phyloP scores from a whole-genome alignment of 139 green algal species.

The Micromonas pusilla region DNA sequence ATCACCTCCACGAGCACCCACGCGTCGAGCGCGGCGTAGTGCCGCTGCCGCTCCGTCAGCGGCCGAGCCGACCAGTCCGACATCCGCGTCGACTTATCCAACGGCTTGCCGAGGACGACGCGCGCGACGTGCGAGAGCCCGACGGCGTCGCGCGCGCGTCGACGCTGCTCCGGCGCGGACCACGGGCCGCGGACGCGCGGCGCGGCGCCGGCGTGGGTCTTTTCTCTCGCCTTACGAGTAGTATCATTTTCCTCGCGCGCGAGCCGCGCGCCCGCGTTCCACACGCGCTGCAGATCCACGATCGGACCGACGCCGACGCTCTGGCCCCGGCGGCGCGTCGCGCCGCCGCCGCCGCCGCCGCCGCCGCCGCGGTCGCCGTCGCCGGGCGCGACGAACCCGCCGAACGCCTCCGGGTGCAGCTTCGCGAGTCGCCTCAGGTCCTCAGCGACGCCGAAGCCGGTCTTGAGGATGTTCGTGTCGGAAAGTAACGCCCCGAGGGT shows the following conservation, averaged over 20 bases:
- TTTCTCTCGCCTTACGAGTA: too few species aligned
- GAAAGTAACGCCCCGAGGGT: background rate
- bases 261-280: background rate
- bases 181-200: too few species aligned
- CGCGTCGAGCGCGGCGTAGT: slow-evolving; percentile 13
- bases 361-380: too few species aligned
- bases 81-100: slow-evolving; percentile 11
- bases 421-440: background rate
- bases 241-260: background rate
- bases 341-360: too few species aligned
- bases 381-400: too few species aligned
- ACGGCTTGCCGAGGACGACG: slow-evolving; percentile 1
- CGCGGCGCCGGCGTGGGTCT: background rate
- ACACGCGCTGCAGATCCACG: slow-evolving; percentile 1
- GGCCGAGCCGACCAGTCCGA: background rate
- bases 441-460: background rate
- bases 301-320: background rate
- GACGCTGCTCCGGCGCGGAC: too few species aligned
- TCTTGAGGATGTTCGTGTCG: background rate
- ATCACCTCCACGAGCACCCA: background rate
- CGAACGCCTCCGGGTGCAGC: background rate
- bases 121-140: background rate
- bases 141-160: background rate
- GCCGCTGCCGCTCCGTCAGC: background rate
- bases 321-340: too few species aligned